A percentile compares a stretch with the other conserved stretches of the same genome.
Conservation (phyloP, 495 filamentous ascomycete genomes). For the Trichoderma parareesei region DNA sequence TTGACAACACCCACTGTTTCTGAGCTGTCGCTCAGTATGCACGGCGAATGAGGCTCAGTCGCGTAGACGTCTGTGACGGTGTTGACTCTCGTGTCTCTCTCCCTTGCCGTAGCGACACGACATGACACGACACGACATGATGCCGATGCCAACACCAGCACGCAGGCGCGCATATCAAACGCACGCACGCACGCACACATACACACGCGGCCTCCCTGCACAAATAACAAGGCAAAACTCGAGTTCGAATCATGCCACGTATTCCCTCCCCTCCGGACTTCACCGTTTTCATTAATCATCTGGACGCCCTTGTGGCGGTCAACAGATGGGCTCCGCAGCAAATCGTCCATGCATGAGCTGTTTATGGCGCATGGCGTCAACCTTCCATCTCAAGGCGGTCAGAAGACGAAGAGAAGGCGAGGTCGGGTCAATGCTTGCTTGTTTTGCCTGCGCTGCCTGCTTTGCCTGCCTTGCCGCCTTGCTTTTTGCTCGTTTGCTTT, state of each 20-base stretch:
- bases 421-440: not conserved
- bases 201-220: not conserved
- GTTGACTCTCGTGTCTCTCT: not conserved
- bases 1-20: not conserved
- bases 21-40: not conserved
- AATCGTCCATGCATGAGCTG: constrained; percentile 10
- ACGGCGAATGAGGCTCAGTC: not conserved
- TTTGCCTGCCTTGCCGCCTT: constrained; percentile 1
- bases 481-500: not conserved
- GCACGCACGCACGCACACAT: not conserved
- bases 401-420: not conserved
- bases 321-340: constrained; percentile 6
- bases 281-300: constrained; percentile 9
- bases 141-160: no score
- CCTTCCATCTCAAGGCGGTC: constrained; percentile 1
- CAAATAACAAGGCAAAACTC: not conserved
- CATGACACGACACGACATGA: not conserved
- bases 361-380: constrained; percentile 10
- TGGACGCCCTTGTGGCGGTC: constrained; percentile 6
- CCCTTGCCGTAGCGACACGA: not conserved
- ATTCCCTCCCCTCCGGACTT: constrained; percentile 3
- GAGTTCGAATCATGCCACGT: not conserved
- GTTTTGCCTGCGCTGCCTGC: not conserved
- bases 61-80: not conserved
- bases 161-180: not conserved